These are phyloP conservation scores for Alternaria angustiovoidea DNA, from an alignment of 2,329 filamentous ascomycete species.

Conservation along the genomic window DNA sequence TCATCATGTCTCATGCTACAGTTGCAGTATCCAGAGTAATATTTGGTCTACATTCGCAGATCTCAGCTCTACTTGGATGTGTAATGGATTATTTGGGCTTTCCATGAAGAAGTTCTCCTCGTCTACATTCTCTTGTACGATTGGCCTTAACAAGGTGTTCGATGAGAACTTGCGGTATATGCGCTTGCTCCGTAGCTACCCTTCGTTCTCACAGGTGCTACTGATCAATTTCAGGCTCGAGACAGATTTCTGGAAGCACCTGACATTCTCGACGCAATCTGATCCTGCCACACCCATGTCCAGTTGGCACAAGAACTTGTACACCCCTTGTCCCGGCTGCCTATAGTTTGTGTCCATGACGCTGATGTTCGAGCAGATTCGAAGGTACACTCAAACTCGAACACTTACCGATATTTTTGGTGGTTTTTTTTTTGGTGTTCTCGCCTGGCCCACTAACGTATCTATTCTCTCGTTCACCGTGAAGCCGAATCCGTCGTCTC, in stretches of 20 bases:
- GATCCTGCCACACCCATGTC: not conserved
- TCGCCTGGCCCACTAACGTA: not conserved
- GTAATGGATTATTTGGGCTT: too few relatives aligned
- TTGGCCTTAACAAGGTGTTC: not conserved
- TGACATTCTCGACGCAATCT: not conserved
- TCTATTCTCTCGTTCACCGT: not conserved
- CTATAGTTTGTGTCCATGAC: not conserved
- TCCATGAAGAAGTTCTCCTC: not conserved
- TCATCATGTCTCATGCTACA: not conserved
- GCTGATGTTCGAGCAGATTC: not conserved
- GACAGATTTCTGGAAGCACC: not conserved
- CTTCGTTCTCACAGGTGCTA: not conserved
- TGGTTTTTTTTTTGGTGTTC: not conserved
- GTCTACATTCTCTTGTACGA: rapidly evolving
- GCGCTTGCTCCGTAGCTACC: not conserved
- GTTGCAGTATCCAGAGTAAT: not conserved
- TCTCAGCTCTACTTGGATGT: not conserved
- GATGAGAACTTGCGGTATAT: not conserved
- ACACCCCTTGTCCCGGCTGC: not conserved
- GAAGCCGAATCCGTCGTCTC: not conserved
- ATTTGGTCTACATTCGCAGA: not conserved
- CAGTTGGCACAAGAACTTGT: not conserved
- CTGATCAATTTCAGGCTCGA: not conserved
- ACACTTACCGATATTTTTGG: too few relatives aligned
- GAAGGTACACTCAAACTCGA: too few relatives aligned